Evolutionary conservation across 495 filamentous ascomycete genomes (phyloP), one percentile per base, ranked within the genome.

Genomic region (Pseudevernia furfuracea): DNA sequence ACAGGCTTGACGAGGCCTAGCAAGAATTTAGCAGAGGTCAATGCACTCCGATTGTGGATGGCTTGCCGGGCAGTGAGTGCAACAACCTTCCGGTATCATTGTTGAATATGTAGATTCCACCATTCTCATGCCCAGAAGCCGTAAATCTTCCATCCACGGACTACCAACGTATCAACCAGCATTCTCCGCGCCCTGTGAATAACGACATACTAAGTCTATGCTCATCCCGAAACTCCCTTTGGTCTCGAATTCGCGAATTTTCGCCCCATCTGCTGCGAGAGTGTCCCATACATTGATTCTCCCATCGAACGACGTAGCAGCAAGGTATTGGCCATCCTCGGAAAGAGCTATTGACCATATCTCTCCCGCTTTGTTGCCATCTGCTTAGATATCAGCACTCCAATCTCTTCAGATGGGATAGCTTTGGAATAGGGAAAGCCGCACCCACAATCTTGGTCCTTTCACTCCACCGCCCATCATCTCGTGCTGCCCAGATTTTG

Each of bases 91-190:
- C 90, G 0, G 89, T 91, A 70, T 90, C 86, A 70, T 96, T 96
- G 74, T 87, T 91, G 78, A 97, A 97, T 44, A 98, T 86, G 71
- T 96, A 96, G 59, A 98, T 83, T n/a, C 84, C 86, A 32, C 94
- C 94, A 72, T 89, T 96, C 73, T 96, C 86, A 74, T 98, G 95
- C 0, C 94, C 94, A 63, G 87, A 92, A 12, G 93, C 94, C 57
- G 92, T 91, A 69, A 93, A 85, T 63, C 82, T 84, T 60, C 92
- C 93, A 74, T 98, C 88, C 37, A 80, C 64, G 59, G 85, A 88
- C 85, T 88, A 63, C 38, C 58, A 12, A 38, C 23, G 0, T 23
- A 60, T 71, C 17, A 72, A 57, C 43, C 28, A 38, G 49, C 32
- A 65, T 7, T 69, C 70, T 21, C 69, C 60, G 25, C 56, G 23